Evolutionary conservation across 257 asterid species (phyloP).

Genomic region (Verbascum thapsus): DNA sequence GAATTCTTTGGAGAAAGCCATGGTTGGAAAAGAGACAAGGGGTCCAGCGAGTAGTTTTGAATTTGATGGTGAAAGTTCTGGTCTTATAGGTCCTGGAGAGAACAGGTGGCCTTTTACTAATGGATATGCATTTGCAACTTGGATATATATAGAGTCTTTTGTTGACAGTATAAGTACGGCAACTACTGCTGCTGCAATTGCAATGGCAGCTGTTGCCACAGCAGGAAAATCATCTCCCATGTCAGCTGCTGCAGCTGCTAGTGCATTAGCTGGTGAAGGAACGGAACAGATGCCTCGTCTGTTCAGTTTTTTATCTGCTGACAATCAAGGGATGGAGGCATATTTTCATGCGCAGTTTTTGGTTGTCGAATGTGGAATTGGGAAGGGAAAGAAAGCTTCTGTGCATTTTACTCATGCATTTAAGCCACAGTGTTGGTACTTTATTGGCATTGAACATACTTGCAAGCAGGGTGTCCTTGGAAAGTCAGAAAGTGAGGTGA

Average conservation of each 20-base stretch:
- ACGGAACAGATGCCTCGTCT: conserved; percentile 98
- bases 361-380: conserved; percentile 95
- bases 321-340: conserved; percentile 98
- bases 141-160: conserved; percentile 97
- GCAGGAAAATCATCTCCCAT: conserved; percentile 96
- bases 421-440: conserved; percentile 98
- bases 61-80: conserved; percentile 99
- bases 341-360: conserved; percentile 97
- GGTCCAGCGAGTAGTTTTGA: conserved; percentile 97
- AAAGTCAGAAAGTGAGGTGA: conserved; percentile 93
- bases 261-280: conserved; percentile 99
- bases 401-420: conserved; percentile 97
- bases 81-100: conserved; percentile 94
- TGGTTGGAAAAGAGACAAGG: conserved; percentile 86
- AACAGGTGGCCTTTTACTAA: conserved; percentile 96
- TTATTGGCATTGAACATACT: conserved; percentile 90
- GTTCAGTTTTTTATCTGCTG: conserved; percentile 95
- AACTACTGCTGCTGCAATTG: conserved; percentile 99
- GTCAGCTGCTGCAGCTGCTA: conserved; percentile 99
- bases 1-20: conserved; percentile 89
- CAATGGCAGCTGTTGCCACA: conserved; percentile 98
- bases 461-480: conserved; percentile 92
- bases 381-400: conserved; percentile 95
- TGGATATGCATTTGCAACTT: conserved; percentile 92
- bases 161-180: conserved; percentile 97